A percentile compares a stretch with the other conserved stretches of the same genome.
phyloP scores from a whole-genome alignment of 2,329 filamentous ascomycete genomes.

The Nemania bipapillata region DNA sequence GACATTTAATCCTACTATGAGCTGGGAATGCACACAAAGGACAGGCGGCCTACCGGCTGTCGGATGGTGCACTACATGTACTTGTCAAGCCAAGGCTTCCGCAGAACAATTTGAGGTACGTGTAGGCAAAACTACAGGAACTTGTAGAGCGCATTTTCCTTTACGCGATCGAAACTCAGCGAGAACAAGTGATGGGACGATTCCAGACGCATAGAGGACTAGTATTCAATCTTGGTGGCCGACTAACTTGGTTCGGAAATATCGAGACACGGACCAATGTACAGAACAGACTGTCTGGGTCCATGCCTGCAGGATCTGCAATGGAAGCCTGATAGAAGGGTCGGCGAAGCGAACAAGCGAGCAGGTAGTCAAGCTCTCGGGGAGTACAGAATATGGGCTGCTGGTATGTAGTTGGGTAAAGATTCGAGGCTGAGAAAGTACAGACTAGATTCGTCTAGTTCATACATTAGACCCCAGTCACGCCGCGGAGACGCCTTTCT shows the following conservation, averaged over 20 bases:
- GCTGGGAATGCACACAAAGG: background rate
- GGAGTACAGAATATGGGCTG: too few relatives aligned
- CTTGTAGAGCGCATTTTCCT: background rate
- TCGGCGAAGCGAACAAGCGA: constrained; percentile 1
- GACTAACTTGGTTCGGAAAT: constrained; percentile 9
- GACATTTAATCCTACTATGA: background rate
- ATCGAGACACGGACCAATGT: background rate
- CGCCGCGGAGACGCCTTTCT: constrained; percentile 20
- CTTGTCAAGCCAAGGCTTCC: constrained; percentile 7
- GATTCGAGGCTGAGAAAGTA: constrained; percentile 36
- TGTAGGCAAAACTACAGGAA: too few relatives aligned
- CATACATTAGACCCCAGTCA: background rate
- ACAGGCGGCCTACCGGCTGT: background rate
- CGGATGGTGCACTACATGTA: background rate
- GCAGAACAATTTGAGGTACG: background rate
- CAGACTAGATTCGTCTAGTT: too few relatives aligned
- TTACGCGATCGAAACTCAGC: background rate
- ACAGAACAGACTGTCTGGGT: background rate
- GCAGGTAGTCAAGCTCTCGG: background rate
- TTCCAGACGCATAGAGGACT: background rate
- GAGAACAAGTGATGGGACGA: constrained; percentile 1
- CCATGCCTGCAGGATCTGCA: constrained; percentile 29
- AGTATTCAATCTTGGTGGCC: background rate
- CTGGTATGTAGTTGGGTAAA: constrained; percentile 18
- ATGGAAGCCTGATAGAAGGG: constrained; percentile 36